phyloP scores from a whole-genome alignment of 2,329 filamentous ascomycete genomes.

The Shiraia bambusicola region DNA sequence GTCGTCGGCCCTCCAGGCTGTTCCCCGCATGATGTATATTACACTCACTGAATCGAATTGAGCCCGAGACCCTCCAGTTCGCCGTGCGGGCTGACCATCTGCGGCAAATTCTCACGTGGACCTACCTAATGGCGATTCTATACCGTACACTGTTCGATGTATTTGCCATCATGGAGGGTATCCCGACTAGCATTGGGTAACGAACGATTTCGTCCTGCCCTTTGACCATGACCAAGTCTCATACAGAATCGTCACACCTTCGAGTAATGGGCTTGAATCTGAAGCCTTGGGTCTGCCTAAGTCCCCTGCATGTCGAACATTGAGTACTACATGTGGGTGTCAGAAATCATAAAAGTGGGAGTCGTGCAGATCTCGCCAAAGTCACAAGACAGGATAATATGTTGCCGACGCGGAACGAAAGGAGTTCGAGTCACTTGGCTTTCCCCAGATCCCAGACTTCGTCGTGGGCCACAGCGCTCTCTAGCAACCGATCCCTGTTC shows the following conservation, averaged over 20 bases:
- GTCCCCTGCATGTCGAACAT: slow-evolving; percentile 4
- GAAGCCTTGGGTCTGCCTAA: slow-evolving; percentile 9
- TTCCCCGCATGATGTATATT: slow-evolving; percentile 24
- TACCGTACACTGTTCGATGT: slow-evolving; percentile 5
- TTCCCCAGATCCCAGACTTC: slow-evolving; percentile 14
- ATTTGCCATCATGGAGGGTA: slow-evolving; percentile 5
- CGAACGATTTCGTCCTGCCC: slow-evolving; percentile 4
- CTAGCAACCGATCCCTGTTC: slow-evolving; percentile 24
- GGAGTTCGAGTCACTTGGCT: slow-evolving; percentile 21
- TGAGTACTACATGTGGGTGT: slow-evolving; percentile 11
- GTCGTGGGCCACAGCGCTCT: slow-evolving; percentile 14
- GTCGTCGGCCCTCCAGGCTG: slow-evolving; percentile 9
- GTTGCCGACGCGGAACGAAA: slow-evolving; percentile 18
- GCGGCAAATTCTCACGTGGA: slow-evolving; percentile 15
- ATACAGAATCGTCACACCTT: slow-evolving; percentile 10
- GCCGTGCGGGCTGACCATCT: slow-evolving; percentile 15
- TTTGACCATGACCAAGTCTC: slow-evolving; percentile 12
- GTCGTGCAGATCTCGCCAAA: slow-evolving; percentile 18
- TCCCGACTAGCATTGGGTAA: slow-evolving; percentile 11
- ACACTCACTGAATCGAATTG: slow-evolving; percentile 16
- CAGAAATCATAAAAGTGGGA: slow-evolving; percentile 8
- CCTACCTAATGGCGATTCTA: slow-evolving; percentile 10
- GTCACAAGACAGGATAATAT: slow-evolving; percentile 12
- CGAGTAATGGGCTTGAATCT: slow-evolving; percentile 7
- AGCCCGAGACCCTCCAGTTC: slow-evolving; percentile 14